phyloP scores from a whole-genome alignment of 2,329 filamentous ascomycete genomes.

The Penicillium sp. region DNA sequence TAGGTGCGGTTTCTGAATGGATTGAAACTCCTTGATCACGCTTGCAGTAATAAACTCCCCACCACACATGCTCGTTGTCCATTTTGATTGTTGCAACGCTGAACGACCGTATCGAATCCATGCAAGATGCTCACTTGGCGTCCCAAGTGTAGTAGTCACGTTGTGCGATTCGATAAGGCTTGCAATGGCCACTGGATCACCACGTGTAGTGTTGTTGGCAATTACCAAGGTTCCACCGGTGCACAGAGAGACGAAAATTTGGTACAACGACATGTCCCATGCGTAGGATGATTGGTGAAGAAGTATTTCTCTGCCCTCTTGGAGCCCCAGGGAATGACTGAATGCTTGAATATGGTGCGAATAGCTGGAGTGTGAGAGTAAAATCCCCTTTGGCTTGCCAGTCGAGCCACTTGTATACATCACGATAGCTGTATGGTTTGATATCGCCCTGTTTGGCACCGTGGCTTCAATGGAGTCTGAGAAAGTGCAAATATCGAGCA shows the following conservation, averaged over 20 bases:
- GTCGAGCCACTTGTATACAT: conserved; percentile 26
- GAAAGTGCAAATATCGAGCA: conserved; percentile 6
- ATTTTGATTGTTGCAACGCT: conserved; percentile 2
- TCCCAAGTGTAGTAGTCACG: conserved; percentile 20
- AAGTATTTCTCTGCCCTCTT: conserved; percentile 10
- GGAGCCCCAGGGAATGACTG: conserved; percentile 5
- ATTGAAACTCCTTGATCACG: conserved; percentile 13
- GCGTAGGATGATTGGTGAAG: conserved; percentile 26
- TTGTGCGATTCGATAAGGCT: conserved; percentile 15
- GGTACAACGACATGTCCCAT: conserved; percentile 24
- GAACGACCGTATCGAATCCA: conserved; percentile 15
- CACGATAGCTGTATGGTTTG: conserved; percentile 8
- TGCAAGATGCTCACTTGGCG: conserved; percentile 19
- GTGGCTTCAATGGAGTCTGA: neutral
- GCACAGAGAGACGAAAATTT: conserved; percentile 19
- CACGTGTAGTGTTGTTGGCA: conserved; percentile 7
- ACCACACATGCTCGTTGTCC: conserved; percentile 21
- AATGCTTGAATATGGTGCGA: conserved; percentile 13
- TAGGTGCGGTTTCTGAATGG: conserved; percentile 9
- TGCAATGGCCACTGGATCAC: conserved; percentile 20
- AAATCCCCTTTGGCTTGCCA: conserved; percentile 16
- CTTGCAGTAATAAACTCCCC: conserved; percentile 16
- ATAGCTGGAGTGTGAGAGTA: conserved; percentile 14
- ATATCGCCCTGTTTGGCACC: conserved; percentile 5
- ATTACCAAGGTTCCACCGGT: conserved; percentile 20